Evolutionary conservation across 2,329 filamentous ascomycete species (phyloP), one percentile per base, ranked within the genome.

Genomic region (Camptophora hylomeconis): DNA sequence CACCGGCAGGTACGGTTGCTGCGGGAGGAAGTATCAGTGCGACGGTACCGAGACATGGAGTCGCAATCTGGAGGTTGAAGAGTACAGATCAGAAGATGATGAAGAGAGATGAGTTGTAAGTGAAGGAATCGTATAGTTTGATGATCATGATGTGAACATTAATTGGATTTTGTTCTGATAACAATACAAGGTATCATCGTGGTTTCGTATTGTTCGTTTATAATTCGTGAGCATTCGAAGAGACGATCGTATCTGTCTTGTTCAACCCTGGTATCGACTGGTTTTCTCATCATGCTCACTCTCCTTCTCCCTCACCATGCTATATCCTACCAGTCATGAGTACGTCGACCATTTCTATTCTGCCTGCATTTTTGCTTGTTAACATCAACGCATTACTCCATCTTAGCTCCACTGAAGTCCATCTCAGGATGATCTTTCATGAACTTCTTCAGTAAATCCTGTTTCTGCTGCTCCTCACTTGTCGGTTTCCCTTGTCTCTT

Each of bases 401-500:
- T 71, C 57, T 75, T 72, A 11, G 68, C 72, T 39, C 74, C 69
- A 10, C 65, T 71, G 44, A 77, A 77, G 49, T 77, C 72, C 72
- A 77, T 75, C 56, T 77, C 72, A 1, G 74, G 74, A 56, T 78
- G 73, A 48, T 93, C 74, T 28, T 63, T 65, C 70, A 94, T 79
- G 60, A 98, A 95, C 63, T 92, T 83, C 60, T 81, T 80, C 51
- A 98, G 60, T 46, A 98, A 77, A 32, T 98, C 87, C 51, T 75
- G 59, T 70, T 95, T 95, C 67, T 86, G 82, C 68, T 92, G 76
- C 63, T 98, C 89, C 44, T 95, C 89, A 42, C 82, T 92, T 8
- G 78, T 84, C 25, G 84, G 82, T 56, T 79, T 69, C 4, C 89
- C 89, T 56, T 70, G 64, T 63, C 95, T 86, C 72, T 98, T 98